phyloP scores from a whole-genome alignment of 2,329 filamentous ascomycete species.

The Colletotrichum sp. region DNA sequence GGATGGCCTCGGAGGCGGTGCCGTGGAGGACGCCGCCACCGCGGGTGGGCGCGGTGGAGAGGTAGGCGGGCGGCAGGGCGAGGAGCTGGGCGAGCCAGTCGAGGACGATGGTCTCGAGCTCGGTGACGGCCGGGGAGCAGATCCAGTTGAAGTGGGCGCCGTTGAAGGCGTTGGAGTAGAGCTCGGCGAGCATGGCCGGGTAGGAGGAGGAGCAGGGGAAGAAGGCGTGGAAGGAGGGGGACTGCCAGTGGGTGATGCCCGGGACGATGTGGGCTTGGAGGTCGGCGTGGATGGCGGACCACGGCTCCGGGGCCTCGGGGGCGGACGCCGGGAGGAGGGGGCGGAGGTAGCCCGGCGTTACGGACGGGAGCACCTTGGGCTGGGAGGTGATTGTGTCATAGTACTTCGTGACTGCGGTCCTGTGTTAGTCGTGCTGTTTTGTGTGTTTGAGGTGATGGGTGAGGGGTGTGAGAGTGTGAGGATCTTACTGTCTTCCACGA shows the following conservation, averaged over 20 bases:
- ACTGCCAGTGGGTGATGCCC: constrained; percentile 93
- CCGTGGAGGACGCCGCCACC: constrained; percentile 96
- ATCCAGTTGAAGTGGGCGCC: constrained; percentile 98
- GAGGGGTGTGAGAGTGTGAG: background rate
- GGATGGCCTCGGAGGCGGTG: constrained; percentile 84
- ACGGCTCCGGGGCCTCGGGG: constrained; percentile 72
- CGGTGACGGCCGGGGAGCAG: constrained; percentile 88
- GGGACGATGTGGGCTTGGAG: constrained; percentile 88
- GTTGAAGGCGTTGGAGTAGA: constrained; percentile 89
- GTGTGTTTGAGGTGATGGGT: background rate
- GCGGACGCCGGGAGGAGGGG: constrained; percentile 74
- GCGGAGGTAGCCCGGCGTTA: constrained; percentile 85
- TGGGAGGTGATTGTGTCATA: constrained; percentile 75
- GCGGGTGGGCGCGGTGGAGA: constrained; percentile 70
- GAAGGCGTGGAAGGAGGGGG: constrained; percentile 94
- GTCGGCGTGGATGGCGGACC: constrained; percentile 81
- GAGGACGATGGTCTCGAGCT: constrained; percentile 90
- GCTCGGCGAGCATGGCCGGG: constrained; percentile 86
- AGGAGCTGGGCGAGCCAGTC: constrained; percentile 88
- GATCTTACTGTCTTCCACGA: constrained; percentile 80
- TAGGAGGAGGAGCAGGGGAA: constrained; percentile 85
- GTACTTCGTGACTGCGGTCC: constrained; percentile 74
- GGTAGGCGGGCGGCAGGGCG: constrained; percentile 73
- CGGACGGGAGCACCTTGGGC: constrained; percentile 72
- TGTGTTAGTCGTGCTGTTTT: background rate